phyloP scores from a whole-genome alignment of 2,329 filamentous ascomycete species.

The Apiospora sp. region DNA sequence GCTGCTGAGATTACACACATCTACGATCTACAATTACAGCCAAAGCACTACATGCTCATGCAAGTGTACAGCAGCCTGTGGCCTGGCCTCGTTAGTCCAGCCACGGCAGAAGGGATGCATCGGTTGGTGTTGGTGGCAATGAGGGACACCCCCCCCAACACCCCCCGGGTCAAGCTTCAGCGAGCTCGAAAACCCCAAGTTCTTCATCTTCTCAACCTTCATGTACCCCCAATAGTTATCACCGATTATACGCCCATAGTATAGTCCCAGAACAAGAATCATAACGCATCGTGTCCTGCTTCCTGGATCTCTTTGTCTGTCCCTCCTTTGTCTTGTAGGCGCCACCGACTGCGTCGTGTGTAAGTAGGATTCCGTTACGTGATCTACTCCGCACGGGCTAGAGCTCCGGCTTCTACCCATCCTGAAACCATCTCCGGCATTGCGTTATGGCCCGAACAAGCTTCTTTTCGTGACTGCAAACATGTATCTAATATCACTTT shows the following conservation, averaged over 20 bases:
- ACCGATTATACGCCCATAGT: neutral
- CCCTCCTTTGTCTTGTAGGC: neutral
- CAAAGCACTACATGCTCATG: neutral
- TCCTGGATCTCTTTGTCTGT: neutral
- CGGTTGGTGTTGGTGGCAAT: neutral
- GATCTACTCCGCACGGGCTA: slow-evolving; percentile 7
- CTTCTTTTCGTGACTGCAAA: neutral
- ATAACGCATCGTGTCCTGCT: neutral
- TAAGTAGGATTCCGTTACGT: slow-evolving; percentile 9
- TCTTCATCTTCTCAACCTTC: neutral
- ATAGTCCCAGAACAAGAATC: neutral
- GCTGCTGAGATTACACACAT: neutral
- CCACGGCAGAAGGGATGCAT: neutral
- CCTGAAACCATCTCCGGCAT: neutral
- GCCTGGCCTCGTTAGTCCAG: neutral
- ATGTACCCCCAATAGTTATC: neutral
- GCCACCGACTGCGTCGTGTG: slow-evolving; percentile 7
- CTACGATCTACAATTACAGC: neutral
- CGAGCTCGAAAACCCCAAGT: neutral
- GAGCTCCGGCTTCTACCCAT: neutral
- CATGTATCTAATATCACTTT: neutral
- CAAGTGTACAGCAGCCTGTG: neutral
- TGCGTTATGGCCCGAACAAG: neutral
- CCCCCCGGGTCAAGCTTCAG: neutral
- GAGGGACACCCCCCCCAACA: slow-evolving; percentile 10